phyloP scores from a whole-genome alignment of 1,284 basidiomycete genomes.

The Coniophora puteana region DNA sequence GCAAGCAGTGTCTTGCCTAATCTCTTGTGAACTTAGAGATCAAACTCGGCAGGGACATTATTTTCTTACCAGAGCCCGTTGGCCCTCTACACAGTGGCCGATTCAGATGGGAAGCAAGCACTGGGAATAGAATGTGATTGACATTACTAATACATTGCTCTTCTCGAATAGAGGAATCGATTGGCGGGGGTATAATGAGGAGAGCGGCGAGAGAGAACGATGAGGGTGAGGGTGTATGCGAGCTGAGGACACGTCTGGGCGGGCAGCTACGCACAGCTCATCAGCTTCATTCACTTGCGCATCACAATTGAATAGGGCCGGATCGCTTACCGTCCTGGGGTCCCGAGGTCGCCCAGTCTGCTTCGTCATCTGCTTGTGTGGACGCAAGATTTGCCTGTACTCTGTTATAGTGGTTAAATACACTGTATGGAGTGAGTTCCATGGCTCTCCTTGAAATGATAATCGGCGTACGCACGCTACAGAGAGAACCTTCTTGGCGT shows the following conservation, averaged over 20 bases:
- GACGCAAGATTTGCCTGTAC: slow-evolving; percentile 59
- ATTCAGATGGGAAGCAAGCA: slow-evolving; percentile 10
- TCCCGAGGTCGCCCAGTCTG: slow-evolving; percentile 24
- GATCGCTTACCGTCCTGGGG: slow-evolving; percentile 30
- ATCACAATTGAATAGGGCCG: slow-evolving; percentile 5
- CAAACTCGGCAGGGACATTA: slow-evolving; percentile 8
- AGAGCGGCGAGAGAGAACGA: slow-evolving; percentile 31
- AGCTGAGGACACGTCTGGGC: slow-evolving; percentile 43
- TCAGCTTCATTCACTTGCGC: neutral
- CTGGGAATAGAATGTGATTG: slow-evolving; percentile 1
- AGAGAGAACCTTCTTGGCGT: slow-evolving; percentile 89
- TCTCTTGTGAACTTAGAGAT: neutral
- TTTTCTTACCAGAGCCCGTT: slow-evolving; percentile 67
- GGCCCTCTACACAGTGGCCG: slow-evolving; percentile 70
- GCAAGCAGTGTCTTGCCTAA: slow-evolving; percentile 85
- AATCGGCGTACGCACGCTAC: slow-evolving; percentile 65
- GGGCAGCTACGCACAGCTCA: slow-evolving; percentile 21
- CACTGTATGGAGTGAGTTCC: slow-evolving; percentile 41
- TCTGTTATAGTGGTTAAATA: slow-evolving; percentile 91
- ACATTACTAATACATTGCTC: slow-evolving; percentile 89
- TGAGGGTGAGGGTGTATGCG: slow-evolving; percentile 52
- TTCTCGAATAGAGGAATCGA: slow-evolving; percentile 77
- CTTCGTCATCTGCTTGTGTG: slow-evolving; percentile 38
- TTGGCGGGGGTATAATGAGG: slow-evolving; percentile 39
- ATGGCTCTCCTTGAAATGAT: slow-evolving; percentile 4